Evolutionary conservation across 2,329 filamentous ascomycete species (phyloP).

Genomic region (Xylariaceae sp.): DNA sequence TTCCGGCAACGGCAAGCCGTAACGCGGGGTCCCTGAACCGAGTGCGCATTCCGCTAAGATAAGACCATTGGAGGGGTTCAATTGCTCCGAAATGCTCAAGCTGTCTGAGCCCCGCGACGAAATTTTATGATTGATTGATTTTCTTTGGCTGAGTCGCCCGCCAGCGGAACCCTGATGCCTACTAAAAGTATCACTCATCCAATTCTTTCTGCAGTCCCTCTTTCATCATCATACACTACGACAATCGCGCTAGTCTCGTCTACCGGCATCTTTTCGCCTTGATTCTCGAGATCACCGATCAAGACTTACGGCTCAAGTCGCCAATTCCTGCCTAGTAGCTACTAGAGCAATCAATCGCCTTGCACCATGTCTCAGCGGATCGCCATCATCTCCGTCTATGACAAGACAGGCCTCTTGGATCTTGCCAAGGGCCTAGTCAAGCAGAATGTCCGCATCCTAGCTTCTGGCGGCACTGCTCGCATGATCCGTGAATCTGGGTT

Average conservation of each 20-base stretch:
- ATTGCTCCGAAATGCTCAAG: neutral
- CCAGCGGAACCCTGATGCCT: neutral
- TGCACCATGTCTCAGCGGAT: constrained; percentile 47
- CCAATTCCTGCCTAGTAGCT: too few relatives aligned
- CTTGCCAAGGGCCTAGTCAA: constrained; percentile 84
- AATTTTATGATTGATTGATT: constrained; percentile 13
- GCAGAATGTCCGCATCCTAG: constrained; percentile 86
- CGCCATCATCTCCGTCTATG: constrained; percentile 96
- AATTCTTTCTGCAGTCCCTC: neutral
- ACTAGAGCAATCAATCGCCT: neutral
- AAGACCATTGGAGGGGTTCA: constrained; percentile 17
- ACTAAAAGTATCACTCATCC: neutral
- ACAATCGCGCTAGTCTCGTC: neutral
- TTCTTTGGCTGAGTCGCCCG: constrained; percentile 2
- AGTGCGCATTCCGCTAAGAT: neutral
- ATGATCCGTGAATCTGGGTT: constrained; percentile 97
- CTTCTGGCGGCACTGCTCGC: constrained; percentile 89
- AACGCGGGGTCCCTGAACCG: constrained; percentile 6
- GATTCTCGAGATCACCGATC: neutral
- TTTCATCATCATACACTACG: neutral
- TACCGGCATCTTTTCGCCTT: neutral
- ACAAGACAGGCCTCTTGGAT: constrained; percentile 94
- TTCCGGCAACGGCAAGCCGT: constrained; percentile 18
- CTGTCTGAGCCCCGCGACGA: constrained; percentile 14
- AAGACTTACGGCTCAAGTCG: constrained; percentile 10